Conservation (phyloP, 495 filamentous ascomycete species). For the Penicillium desertorum region DNA sequence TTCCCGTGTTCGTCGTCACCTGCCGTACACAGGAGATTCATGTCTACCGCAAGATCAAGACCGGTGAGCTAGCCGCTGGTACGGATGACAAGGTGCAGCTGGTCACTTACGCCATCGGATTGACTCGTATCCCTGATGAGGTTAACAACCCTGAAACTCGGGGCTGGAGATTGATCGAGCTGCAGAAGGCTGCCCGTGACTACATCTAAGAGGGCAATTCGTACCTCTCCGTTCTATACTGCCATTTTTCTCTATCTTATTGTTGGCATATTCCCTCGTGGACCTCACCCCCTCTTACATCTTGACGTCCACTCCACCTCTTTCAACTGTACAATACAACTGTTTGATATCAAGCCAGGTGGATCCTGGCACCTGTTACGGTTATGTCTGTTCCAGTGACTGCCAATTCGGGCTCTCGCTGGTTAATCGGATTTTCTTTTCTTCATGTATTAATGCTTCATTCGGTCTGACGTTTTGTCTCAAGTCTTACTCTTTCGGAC, state of each 20-base stretch:
- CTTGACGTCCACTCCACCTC: constrained; percentile 10
- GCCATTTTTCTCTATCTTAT: constrained; percentile 1
- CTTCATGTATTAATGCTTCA: constrained; percentile 37
- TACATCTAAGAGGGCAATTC: constrained; percentile 62
- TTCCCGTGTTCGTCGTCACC: constrained; percentile 95
- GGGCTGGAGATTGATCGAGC: constrained; percentile 94
- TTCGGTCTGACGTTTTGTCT: constrained; percentile 14
- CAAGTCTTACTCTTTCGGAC: constrained; percentile 5
- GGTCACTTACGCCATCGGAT: constrained; percentile 95
- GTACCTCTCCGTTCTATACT: constrained; percentile 1
- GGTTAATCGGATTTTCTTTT: constrained; percentile 20
- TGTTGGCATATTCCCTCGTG: constrained; percentile 9
- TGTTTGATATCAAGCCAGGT: constrained; percentile 41
- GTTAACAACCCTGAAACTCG: constrained; percentile 95
- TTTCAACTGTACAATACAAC: constrained; percentile 46
- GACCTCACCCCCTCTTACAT: constrained; percentile 9
- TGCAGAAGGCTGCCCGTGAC: constrained; percentile 97
- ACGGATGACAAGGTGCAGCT: constrained; percentile 99
- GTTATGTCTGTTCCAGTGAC: constrained; percentile 36
- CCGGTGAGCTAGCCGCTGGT: constrained; percentile 84
- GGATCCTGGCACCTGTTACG: constrained; percentile 37
- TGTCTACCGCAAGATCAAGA: constrained; percentile 90
- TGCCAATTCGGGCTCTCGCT: constrained; percentile 22
- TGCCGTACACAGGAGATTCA: constrained; percentile 98
- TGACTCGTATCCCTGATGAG: constrained; percentile 89